Base-by-base conservation (phyloP, 768 basidiomycete genomes). In the Trametes maxima region DNA sequence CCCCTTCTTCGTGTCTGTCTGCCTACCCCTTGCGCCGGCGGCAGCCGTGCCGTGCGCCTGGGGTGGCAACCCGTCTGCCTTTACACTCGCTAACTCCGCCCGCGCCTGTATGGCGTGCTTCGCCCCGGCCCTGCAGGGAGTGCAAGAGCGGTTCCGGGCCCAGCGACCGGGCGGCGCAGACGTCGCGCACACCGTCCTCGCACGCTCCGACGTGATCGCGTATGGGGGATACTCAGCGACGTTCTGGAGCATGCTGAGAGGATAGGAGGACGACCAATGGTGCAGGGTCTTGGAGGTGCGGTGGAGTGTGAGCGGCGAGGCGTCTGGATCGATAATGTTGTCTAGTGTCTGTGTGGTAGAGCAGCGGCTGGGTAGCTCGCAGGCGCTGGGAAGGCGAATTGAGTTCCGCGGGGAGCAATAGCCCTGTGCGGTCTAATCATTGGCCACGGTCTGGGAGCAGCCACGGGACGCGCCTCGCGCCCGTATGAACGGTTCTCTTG, bases 131-230 rank as follows among this genome's bases (percentile, higher is more conserved):
- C 52, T 64, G 51, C 70, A 82, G 79, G 67, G 68, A 59, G 75
- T 76, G 44, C 67, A 77, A 47, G 70, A 76, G 61, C 72, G 69
- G 55, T 72, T 69, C 54, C 67, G 68, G 53, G 71, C 73, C 61
- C 65, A 65, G 59, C 71, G 72, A 57, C 70, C 72, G 51, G 72
- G 76, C 45, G 28, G 28, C 28, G 28, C 28, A 33, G 65, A 72
- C 49, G 74, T 79, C 39, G 73, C 75, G 17, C 79, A 82, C 67
- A 75, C 79, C 25, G 68, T 74, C 37, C 77, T 81, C 58, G 66
- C 76, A 33, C 74, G 72, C n/a, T 67, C 70, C 52, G 73, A 78
- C 54, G 70, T 81, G 45, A 70, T 79, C 55, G 76, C 78, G 42
- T 80, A 80, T 60, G 77, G 78, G 35, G 70, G 68, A 39, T 70